phyloP scores from a whole-genome alignment of 2,329 filamentous ascomycete species.

The Trichophyton verrucosum region DNA sequence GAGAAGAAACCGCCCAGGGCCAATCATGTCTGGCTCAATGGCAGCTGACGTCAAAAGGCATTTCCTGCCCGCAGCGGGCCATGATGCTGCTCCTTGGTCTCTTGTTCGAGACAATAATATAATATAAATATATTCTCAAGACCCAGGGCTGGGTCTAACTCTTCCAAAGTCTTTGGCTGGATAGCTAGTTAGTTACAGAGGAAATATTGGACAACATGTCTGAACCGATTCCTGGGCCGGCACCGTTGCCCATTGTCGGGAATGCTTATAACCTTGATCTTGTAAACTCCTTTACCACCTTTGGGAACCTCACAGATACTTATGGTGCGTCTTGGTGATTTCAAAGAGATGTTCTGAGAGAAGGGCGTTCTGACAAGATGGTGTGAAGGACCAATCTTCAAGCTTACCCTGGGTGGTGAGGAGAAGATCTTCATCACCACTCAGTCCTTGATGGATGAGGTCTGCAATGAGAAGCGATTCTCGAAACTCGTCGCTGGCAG shows the following conservation, averaged over 20 bases:
- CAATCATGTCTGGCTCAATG: background rate
- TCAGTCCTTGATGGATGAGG: background rate
- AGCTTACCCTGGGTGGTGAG: background rate
- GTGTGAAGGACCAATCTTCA: background rate
- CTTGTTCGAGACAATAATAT: background rate
- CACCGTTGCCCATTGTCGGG: background rate
- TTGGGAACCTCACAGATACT: background rate
- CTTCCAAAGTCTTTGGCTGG: background rate
- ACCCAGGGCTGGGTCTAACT: background rate
- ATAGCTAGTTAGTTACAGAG: too few relatives aligned
- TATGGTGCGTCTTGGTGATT: background rate
- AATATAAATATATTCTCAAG: background rate
- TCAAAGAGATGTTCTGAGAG: background rate
- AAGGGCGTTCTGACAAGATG: background rate
- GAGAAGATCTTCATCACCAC: slow-evolving; percentile 1
- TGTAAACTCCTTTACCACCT: background rate
- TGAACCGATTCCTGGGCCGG: slow-evolving; percentile 1
- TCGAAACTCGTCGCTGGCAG: background rate
- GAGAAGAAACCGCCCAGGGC: background rate
- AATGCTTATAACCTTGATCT: slow-evolving; percentile 1
- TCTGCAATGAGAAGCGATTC: slow-evolving; percentile 1
- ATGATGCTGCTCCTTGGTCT: background rate
- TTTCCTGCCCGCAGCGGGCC: background rate
- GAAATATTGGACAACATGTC: background rate
- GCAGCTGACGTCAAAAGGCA: background rate